Conservation (phyloP, 495 filamentous ascomycete species). For the Neurospora sp. region DNA sequence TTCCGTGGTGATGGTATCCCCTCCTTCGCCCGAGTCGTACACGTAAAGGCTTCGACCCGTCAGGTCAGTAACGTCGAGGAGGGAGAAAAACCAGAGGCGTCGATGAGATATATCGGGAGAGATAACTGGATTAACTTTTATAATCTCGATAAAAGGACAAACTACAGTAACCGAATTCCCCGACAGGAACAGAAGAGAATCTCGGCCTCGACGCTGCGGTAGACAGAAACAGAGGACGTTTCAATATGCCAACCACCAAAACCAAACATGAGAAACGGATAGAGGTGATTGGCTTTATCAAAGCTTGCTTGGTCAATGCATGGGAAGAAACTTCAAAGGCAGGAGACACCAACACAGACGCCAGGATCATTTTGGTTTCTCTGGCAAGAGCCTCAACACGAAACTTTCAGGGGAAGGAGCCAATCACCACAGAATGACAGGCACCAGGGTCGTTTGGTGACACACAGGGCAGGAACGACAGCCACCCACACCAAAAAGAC, state of each 20-base stretch:
- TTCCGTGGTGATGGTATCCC: neutral
- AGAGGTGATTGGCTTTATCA: neutral
- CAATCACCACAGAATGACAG: conserved; percentile 16
- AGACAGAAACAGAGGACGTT: conserved; percentile 23
- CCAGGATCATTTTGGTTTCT: conserved; percentile 2
- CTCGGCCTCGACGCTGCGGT: no score
- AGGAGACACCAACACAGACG: conserved; percentile 5
- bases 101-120: neutral
- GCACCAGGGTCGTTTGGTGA: conserved; percentile 25
- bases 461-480: conserved; percentile 21
- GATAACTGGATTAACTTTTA: no score
- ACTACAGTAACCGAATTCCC: no score
- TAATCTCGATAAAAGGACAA: no score
- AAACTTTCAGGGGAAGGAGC: conserved; percentile 5
- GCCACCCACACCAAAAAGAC: neutral
- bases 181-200: no score
- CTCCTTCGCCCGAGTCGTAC: neutral
- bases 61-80: neutral
- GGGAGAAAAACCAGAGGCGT: neutral
- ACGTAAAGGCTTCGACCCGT: neutral
- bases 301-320: neutral
- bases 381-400: conserved; percentile 21
- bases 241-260: conserved; percentile 20
- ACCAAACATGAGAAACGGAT: conserved; percentile 20
- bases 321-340: conserved; percentile 4